A percentile compares a stretch with the other conserved stretches of the same genome.
Conservation (phyloP, 495 filamentous ascomycete species). For the Penicillium salamii region DNA sequence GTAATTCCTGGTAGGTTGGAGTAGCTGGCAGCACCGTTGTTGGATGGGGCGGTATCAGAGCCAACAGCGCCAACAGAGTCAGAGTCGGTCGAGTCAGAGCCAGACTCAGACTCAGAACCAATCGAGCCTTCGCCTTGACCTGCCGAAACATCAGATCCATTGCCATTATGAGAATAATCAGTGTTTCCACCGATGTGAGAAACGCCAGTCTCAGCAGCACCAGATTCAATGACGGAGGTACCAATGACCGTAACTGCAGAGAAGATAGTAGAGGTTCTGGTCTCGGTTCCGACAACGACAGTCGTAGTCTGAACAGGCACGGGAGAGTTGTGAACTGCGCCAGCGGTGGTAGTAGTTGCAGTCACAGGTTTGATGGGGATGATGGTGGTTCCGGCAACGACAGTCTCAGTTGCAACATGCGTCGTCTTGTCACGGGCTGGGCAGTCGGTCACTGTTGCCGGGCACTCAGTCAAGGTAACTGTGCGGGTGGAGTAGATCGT, state of each 20-base stretch:
- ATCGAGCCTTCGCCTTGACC: not conserved
- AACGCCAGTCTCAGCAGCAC: conserved; percentile 1
- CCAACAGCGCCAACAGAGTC: no score
- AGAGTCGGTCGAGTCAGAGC: not conserved
- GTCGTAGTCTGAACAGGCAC: conserved; percentile 12
- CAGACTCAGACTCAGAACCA: not conserved
- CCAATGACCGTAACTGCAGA: conserved; percentile 6
- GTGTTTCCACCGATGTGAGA: not conserved
- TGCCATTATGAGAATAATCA: not conserved
- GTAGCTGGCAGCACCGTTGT: not conserved
- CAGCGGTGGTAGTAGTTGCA: not conserved
- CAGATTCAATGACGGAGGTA: not conserved
- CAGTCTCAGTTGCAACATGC: conserved; percentile 17
- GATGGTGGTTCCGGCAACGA: conserved; percentile 14
- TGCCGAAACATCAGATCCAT: not conserved
- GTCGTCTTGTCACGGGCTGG: conserved; percentile 20
- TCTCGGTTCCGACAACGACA: conserved; percentile 12
- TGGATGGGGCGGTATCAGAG: not conserved
- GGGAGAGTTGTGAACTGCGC: not conserved
- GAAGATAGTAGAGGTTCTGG: conserved; percentile 15
- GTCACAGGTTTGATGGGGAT: conserved; percentile 1
- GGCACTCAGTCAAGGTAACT: conserved; percentile 18
- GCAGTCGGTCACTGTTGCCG: conserved; percentile 20
- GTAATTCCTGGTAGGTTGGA: not conserved
- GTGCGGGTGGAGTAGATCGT: conserved; percentile 18